Conservation (phyloP, 306 rosid species). For the Luffa aegyptiaca region DNA sequence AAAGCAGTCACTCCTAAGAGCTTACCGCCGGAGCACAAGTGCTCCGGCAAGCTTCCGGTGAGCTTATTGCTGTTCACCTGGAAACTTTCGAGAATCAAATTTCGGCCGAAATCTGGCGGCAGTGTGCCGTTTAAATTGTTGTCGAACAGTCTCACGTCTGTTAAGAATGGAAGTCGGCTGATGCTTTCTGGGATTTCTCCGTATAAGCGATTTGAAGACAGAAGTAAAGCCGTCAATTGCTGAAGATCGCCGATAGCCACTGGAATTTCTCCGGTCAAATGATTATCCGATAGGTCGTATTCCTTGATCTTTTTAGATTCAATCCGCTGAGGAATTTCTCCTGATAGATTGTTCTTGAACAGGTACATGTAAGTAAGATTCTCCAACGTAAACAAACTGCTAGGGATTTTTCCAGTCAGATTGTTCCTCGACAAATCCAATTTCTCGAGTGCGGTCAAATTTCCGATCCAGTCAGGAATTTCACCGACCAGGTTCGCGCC, state of each 20-base stretch:
- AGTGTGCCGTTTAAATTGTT: slow-evolving; percentile 49
- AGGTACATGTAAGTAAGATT: slow-evolving; percentile 34
- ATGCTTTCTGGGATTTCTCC: slow-evolving; percentile 48
- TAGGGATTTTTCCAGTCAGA: slow-evolving; percentile 44
- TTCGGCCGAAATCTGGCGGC: slow-evolving; percentile 49
- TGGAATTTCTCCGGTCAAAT: slow-evolving; percentile 39
- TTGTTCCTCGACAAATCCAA: slow-evolving; percentile 29
- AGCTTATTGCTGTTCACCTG: slow-evolving; percentile 28
- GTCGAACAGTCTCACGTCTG: slow-evolving; percentile 19
- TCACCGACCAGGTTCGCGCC: slow-evolving; percentile 35
- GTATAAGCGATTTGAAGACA: slow-evolving; percentile 29
- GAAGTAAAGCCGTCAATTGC: slow-evolving; percentile 19
- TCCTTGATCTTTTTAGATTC: slow-evolving; percentile 27
- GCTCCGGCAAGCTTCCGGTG: slow-evolving; percentile 41
- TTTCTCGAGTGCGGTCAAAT: slow-evolving; percentile 38
- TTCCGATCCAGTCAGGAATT: slow-evolving; percentile 42
- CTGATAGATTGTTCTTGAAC: slow-evolving; percentile 30
- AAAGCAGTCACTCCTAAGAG: slow-evolving; percentile 25
- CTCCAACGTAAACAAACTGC: slow-evolving; percentile 31
- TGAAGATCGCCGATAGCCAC: slow-evolving; percentile 46
- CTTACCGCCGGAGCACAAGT: slow-evolving; percentile 35
- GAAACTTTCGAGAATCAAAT: slow-evolving; percentile 28
- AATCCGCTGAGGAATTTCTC: slow-evolving; percentile 40
- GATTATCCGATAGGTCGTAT: slow-evolving; percentile 36
- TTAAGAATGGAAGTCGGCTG: slow-evolving; percentile 38